phyloP scores from a whole-genome alignment of 139 green algal species.

The Chlorella sp. region DNA sequence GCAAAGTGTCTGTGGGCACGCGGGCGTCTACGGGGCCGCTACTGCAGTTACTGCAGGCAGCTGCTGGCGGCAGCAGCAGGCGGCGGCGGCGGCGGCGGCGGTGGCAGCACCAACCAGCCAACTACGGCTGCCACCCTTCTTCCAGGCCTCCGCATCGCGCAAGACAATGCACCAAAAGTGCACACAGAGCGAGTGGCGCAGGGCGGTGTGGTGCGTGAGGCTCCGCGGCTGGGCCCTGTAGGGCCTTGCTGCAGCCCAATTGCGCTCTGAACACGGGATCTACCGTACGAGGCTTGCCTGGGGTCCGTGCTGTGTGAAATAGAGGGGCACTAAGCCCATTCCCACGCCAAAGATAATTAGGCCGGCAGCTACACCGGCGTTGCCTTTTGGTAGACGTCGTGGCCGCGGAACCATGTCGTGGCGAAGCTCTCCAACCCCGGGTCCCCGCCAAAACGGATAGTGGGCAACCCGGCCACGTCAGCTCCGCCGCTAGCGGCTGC shows the following conservation, averaged over 20 bases:
- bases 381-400: neutral
- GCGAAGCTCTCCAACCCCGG: neutral
- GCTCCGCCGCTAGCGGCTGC: neutral
- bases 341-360: conserved; percentile 28
- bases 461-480: neutral
- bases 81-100: neutral
- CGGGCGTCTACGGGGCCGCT: too few species aligned
- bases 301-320: conserved; percentile 14
- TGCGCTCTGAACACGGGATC: neutral
- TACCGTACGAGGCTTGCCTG: conserved; percentile 2
- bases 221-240: too few species aligned
- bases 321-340: conserved; percentile 42
- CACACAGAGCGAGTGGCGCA: neutral
- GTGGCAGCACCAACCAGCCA: neutral
- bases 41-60: neutral
- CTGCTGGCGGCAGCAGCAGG: neutral
- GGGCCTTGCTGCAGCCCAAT: neutral
- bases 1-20: neutral
- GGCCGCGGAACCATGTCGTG: neutral
- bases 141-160: neutral
- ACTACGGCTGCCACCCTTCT: neutral
- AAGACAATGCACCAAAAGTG: neutral
- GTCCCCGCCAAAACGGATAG: neutral
- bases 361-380: neutral
- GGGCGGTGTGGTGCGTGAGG: too few species aligned